Conservation (phyloP, 441 rosid species). For the Populus trichocarpa region DNA sequence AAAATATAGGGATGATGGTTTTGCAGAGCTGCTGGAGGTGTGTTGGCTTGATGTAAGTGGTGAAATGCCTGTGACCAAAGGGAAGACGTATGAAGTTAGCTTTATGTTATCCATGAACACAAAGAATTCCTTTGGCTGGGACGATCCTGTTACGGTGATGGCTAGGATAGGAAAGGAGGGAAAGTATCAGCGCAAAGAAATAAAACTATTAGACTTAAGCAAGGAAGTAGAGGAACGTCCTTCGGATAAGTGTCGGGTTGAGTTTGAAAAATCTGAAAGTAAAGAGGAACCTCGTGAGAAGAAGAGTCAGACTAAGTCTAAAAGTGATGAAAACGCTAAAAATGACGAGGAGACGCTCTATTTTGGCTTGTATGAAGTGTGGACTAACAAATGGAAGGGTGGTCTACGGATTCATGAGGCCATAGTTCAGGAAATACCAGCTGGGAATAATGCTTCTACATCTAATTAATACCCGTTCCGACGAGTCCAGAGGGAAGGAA, state of each 20-base stretch:
- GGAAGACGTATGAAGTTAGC: background rate
- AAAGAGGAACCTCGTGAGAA: no score
- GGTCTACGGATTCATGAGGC: background rate
- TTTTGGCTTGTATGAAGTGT: background rate
- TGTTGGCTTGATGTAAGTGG: background rate
- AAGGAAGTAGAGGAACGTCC: rapidly evolving
- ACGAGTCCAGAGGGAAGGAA: background rate
- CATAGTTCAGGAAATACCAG: background rate
- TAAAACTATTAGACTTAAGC: rapidly evolving
- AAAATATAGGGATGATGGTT: background rate
- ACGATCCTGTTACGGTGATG: background rate
- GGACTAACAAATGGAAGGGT: background rate
- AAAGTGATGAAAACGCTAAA: no score
- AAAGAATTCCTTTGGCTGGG: background rate
- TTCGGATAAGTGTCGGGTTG: background rate
- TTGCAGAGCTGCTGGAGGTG: background rate
- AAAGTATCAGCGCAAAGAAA: background rate
- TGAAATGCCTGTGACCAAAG: background rate
- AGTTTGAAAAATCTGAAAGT: no score
- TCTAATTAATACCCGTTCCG: background rate
- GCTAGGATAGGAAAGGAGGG: background rate
- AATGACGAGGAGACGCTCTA: background rate
- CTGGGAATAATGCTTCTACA: background rate
- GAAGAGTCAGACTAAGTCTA: no score
- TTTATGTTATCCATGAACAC: background rate